phyloP scores from a whole-genome alignment of 805 yeast genomes.

The Kuraishia ogatae region DNA sequence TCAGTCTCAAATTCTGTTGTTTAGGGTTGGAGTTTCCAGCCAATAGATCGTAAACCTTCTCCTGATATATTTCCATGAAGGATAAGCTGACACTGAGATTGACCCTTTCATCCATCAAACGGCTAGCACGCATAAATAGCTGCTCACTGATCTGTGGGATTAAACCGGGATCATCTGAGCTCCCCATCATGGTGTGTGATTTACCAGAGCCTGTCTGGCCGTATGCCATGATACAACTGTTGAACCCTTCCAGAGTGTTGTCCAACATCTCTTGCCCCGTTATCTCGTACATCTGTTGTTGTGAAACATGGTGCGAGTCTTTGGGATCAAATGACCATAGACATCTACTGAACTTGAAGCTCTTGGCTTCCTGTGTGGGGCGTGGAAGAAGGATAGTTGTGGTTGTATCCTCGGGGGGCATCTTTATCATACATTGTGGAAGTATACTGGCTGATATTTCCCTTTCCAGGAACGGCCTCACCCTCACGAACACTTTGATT shows the following conservation, averaged over 20 bases:
- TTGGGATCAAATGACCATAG: slow-evolving; percentile 35
- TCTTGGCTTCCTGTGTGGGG: slow-evolving; percentile 12
- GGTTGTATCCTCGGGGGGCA: slow-evolving; percentile 18
- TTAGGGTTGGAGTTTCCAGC: slow-evolving; percentile 8
- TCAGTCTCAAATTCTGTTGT: slow-evolving; percentile 32
- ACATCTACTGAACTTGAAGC: slow-evolving; percentile 42
- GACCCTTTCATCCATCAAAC: slow-evolving; percentile 24
- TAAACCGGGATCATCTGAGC: slow-evolving; percentile 43
- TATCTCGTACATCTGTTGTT: slow-evolving; percentile 38
- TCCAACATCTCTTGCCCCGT: slow-evolving; percentile 53
- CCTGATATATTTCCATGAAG: slow-evolving; percentile 72
- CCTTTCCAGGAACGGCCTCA: slow-evolving; percentile 35
- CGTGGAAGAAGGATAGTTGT: slow-evolving; percentile 9
- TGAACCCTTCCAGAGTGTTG: slow-evolving; percentile 54
- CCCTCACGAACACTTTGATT: slow-evolving; percentile 43
- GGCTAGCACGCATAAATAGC: slow-evolving; percentile 35
- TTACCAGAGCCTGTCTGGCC: slow-evolving; percentile 87
- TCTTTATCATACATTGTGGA: slow-evolving; percentile 16
- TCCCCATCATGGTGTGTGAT: slow-evolving; percentile 71
- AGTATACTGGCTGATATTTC: slow-evolving; percentile 2
- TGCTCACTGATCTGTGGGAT: slow-evolving; percentile 53
- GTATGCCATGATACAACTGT: slow-evolving; percentile 34
- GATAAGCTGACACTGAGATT: slow-evolving; percentile 42
- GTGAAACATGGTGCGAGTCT: slow-evolving; percentile 33
- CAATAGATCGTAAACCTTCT: slow-evolving; percentile 61